Evolutionary conservation across 2,329 filamentous ascomycete species (phyloP), one percentile per base, ranked within the genome.

Genomic region (Ceratocystis alfenasii): DNA sequence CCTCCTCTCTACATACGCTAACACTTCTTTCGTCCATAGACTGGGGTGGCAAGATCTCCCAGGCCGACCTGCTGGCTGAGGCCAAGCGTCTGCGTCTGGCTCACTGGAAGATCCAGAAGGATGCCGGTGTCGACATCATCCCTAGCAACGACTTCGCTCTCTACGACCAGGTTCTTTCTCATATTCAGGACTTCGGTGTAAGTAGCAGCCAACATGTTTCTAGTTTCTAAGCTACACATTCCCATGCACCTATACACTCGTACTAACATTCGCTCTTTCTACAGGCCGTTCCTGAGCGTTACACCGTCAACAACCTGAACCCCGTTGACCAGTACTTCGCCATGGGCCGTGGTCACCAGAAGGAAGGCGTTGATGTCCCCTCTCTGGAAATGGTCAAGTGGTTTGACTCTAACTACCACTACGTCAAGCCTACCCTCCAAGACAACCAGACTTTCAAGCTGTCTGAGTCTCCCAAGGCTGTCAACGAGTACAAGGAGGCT

Each of bases 331-430:
- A 95, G 81, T 97, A 96, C 87, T 99, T 99, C 76, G 94, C 94
- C 79, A 96, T 99, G 90, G 94, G 94, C 75, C 90, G 94, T 87
- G 94, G 94, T 76, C 92, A 95, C 81, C 94, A 99, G 81, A 95
- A 90, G 86, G 85, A 87, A 75, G 85, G 89, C 78, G 83, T 97
- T 73, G 94, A 99, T 78, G 94, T 97, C 71, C 90, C 93, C 72
- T 85, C 83, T 75, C 82, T 96, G 79, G 94, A 99, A 85, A 99
- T 99, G 94, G 94, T 99, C 74, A 99, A 99, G 85, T 99, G 94
- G 94, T 99, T 99, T 77, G 94, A 99, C 84, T 96, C 91, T 71
- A 99, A 99, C 88, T 99, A 99, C 87, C 94, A 97, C 85, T 99
- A 99, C 79, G 94, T 97, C 81, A 97, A 97, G 87, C 94, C 94